Base-by-base conservation (phyloP, 805 yeast species). In the Metschnikowia reukaufii region DNA sequence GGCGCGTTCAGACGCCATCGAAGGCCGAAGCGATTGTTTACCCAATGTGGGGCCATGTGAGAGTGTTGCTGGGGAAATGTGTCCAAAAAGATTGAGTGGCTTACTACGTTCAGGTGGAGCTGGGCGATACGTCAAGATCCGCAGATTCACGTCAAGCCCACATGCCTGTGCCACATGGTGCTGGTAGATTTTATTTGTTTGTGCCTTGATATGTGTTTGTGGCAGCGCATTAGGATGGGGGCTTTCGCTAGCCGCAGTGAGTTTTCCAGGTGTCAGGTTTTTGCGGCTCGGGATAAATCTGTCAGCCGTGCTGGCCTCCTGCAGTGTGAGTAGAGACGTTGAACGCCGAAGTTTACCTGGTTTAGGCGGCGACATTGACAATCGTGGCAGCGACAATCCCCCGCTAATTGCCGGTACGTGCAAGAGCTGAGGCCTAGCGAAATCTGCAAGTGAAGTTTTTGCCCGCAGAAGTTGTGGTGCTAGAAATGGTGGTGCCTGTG, bases 161-260 rank as follows among this genome's bases (percentile, higher is more conserved):
- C 97, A 92, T 0, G 97, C 98, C 61, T 86, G 86, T 0, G 97
- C 98, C 1, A 92, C 96, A 21, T 88, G 84, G 57, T 81, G 81
- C 63, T 86, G 85, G 60, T 88, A 88, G 4, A 78, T 76, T 51
- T 75, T 73, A 7, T 77, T 66, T 3, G 79, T 77, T 58, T 78
- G 82, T 3, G 77, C 77, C 54, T 73, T 74, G 36, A 80, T 78
- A 57, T 79, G 82, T 6, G 79, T 76, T 49, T 72, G 71, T 1
- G 84, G 84, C 44, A 79, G 71, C 15, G 76, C 76, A 56, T 71
- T 70, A 2, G 77, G 77, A 44, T 63, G 72, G 2, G 74, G 75
- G 16, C 56, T 50, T n/a, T 59, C 51, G n/a, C 54, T 56, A 6
- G 52, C 46, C 12, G 72, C 62, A 36, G 70, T 63, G 25, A 73